phyloP scores from a whole-genome alignment of 768 basidiomycete genomes.

The Clavaria fumosa region DNA sequence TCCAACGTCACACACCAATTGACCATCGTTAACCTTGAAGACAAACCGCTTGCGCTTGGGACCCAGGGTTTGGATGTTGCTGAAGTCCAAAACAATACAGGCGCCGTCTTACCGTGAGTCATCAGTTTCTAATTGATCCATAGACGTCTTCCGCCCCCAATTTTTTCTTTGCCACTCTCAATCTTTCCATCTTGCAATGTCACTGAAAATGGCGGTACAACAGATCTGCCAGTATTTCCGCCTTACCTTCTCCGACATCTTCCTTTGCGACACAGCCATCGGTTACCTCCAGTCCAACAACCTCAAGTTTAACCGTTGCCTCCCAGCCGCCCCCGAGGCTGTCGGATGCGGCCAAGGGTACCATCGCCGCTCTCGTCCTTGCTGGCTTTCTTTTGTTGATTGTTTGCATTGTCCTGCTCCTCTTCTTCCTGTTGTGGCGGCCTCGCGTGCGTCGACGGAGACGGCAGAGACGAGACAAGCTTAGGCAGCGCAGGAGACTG shows the following conservation, averaged over 20 bases:
- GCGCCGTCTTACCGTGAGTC: no score
- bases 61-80: slow-evolving; percentile 35
- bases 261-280: no score
- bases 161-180: no score
- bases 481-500: not conserved
- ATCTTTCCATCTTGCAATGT: no score
- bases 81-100: not conserved
- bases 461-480: slow-evolving; percentile 8
- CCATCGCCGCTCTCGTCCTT: slow-evolving; percentile 51
- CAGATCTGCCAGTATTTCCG: no score
- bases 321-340: slow-evolving; percentile 12
- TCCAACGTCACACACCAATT: slow-evolving; percentile 32
- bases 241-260: no score
- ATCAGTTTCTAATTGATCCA: no score
- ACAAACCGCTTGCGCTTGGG: slow-evolving; percentile 31
- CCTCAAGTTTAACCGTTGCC: slow-evolving; percentile 11
- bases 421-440: slow-evolving; percentile 32
- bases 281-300: slow-evolving; percentile 4
- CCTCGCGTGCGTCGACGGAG: slow-evolving; percentile 25
- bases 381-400: slow-evolving; percentile 39
- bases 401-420: slow-evolving; percentile 24
- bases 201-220: no score
- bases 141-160: no score
- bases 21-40: slow-evolving; percentile 39
- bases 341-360: no score